These are phyloP conservation scores for Penicillium odoratum DNA, from an alignment of 495 filamentous ascomycete species.

Conservation along the genomic window DNA sequence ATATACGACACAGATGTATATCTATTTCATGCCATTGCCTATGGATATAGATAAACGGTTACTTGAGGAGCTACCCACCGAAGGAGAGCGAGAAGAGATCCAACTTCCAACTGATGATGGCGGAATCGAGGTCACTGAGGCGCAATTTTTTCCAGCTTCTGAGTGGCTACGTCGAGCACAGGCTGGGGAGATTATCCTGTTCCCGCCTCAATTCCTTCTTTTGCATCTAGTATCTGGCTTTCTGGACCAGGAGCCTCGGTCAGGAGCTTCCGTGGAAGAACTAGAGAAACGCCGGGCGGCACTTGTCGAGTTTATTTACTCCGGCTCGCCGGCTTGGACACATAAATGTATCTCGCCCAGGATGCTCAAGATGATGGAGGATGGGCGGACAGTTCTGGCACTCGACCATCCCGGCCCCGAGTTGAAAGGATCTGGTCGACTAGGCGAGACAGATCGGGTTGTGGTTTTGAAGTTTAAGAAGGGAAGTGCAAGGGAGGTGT, in stretches of 20 bases:
- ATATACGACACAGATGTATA: conserved; percentile 93
- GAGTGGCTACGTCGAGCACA: conserved; percentile 67
- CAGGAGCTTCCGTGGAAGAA: conserved; percentile 31
- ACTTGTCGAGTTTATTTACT: conserved; percentile 59
- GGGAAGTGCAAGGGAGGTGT: conserved; percentile 54
- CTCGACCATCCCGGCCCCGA: conserved; percentile 74
- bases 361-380: conserved; percentile 54
- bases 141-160: conserved; percentile 67
- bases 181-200: conserved; percentile 72
- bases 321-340: conserved; percentile 63
- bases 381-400: conserved; percentile 62
- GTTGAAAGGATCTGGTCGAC: conserved; percentile 57
- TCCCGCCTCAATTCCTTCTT: conserved; percentile 87
- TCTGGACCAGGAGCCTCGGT: conserved; percentile 45
- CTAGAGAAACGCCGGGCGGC: conserved; percentile 52
- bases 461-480: conserved; percentile 67
- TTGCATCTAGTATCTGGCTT: conserved; percentile 65
- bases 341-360: conserved; percentile 76
- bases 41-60: conserved; percentile 38
- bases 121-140: conserved; percentile 80
- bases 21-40: conserved; percentile 82
- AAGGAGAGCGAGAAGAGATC: conserved; percentile 40
- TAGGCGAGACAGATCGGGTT: conserved; percentile 72
- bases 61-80: conserved; percentile 30
- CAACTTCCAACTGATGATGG: conserved; percentile 75